Evolutionary conservation across 1,284 basidiomycete genomes (phyloP), one percentile per base, ranked within the genome.

Genomic region (Ustilago lituana): DNA sequence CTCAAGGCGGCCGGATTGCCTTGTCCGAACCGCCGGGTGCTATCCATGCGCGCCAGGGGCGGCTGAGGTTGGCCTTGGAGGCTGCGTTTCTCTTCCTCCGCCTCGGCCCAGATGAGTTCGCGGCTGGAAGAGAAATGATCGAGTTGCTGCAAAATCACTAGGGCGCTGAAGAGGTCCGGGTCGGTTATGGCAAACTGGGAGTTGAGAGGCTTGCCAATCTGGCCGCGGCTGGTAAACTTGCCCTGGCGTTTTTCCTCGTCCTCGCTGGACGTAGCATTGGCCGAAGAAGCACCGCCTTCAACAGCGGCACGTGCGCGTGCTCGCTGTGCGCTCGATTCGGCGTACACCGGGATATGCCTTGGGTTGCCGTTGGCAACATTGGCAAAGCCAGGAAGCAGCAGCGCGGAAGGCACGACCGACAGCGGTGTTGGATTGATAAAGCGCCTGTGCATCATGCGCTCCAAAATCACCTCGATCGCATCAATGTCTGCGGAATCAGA

Each of bases 41-140:
- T 43, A 29, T 71, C 70, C 49, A 56, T 50, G 6, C 22, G 29
- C 14, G 37, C 4, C 31, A 62, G 14, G 23, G 55, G 51, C 5
- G 45, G 32, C 22, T 57, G 62, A 14, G 59, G 27, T 5, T 19
- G 19, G 4, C 48, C 55, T n/a, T 57, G 57, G 11, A 65, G 17
- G 17, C 53, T 46, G 35, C 60, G 39, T 47, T 74, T 76, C 43
- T 77, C 74, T 14, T 57, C 66, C 31, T 77, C 73, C 7, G 70
- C 58, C 35, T 77, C 76, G n/a, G 58, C 45, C 76, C 76, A 78
- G n/a, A 77, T 20, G 14, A 74, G 46, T 24, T 66, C 66, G 15
- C 72, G 60, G 15, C 36, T 48, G 14, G 66, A 62, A 12, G 47
- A 57, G 33, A 67, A 44, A 10, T 40, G 41, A 14, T 51, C 50